These are phyloP conservation scores for Phytophthora boehmeriae DNA, from an alignment of 352 stramenopile species.

Conservation along the genomic window DNA sequence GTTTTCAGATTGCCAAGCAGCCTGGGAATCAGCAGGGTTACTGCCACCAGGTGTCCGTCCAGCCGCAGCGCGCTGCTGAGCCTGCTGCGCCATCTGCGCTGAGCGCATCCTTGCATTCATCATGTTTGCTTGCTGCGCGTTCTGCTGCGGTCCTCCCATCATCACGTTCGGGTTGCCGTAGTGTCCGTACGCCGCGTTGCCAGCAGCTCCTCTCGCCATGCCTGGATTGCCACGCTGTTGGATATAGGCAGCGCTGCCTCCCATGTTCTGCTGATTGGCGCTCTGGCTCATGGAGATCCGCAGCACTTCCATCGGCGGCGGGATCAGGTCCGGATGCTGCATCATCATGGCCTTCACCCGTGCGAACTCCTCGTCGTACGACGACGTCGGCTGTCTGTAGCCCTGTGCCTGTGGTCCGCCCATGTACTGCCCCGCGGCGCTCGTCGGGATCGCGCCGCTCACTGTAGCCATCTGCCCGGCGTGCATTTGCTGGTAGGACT, in stretches of 20 bases:
- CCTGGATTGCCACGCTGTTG: conserved; percentile 61
- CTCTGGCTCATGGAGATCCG: conserved; percentile 86
- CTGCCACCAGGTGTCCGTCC: conserved; percentile 36
- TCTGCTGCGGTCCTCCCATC: conserved; percentile 40
- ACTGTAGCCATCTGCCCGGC: conserved; percentile 36
- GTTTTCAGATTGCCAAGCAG: conserved; percentile 89
- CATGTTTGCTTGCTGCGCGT: conserved; percentile 39
- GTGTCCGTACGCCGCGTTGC: conserved; percentile 51
- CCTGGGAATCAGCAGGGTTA: conserved; percentile 52
- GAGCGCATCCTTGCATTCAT: conserved; percentile 58
- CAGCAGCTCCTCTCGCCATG: conserved; percentile 54
- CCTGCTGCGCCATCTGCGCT: conserved; percentile 49
- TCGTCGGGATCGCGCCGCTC: conserved; percentile 34
- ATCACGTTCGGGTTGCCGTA: conserved; percentile 81
- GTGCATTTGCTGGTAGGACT: conserved; percentile 65
- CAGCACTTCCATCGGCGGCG: conserved; percentile 86
- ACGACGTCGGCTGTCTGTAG: conserved; percentile 67
- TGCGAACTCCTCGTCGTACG: conserved; percentile 88
- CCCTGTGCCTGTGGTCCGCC: conserved; percentile 47
- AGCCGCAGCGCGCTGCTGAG: conserved; percentile 52
- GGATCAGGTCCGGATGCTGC: conserved; percentile 87
- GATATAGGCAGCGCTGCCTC: conserved; percentile 60
- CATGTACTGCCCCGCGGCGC: conserved; percentile 67
- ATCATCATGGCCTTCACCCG: conserved; percentile 91
- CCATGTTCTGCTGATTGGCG: conserved; percentile 63